Evolutionary conservation across 371 early-diverging fungal genomes (phyloP).

Genomic region (Rhizomucor miehei): DNA sequence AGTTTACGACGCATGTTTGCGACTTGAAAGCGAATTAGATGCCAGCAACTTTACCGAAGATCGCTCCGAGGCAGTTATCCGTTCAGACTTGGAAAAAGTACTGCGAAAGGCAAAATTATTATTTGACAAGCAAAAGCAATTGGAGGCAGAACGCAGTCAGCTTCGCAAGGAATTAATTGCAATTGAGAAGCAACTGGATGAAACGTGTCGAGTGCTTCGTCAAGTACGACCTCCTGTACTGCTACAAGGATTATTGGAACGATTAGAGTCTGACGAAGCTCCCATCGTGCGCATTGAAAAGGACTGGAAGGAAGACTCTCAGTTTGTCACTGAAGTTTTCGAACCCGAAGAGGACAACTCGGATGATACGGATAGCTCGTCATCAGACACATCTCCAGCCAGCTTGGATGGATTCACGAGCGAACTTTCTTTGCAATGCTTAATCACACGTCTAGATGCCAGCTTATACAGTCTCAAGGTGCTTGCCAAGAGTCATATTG

Average conservation of each 20-base stretch:
- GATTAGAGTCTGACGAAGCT: conserved; percentile 44
- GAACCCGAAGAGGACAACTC: conserved; percentile 17
- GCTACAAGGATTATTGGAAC: conserved; percentile 50
- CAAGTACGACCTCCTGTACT: conserved; percentile 52
- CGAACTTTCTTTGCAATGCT: conserved; percentile 34
- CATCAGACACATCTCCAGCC: neutral
- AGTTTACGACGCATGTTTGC: conserved; percentile 48
- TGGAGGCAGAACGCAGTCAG: conserved; percentile 26
- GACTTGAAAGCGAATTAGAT: conserved; percentile 37
- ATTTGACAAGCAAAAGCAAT: conserved; percentile 28
- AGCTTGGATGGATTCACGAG: conserved; percentile 23
- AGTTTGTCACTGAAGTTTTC: conserved; percentile 40
- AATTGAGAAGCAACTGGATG: conserved; percentile 31
- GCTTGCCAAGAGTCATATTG: conserved; percentile 36
- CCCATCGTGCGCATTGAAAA: conserved; percentile 33
- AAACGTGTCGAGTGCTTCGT: conserved; percentile 31
- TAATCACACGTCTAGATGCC: conserved; percentile 45
- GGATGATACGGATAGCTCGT: neutral
- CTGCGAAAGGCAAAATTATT: conserved; percentile 27
- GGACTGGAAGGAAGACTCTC: conserved; percentile 51
- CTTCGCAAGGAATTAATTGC: conserved; percentile 37
- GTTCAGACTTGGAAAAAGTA: conserved; percentile 29
- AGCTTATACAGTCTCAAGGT: conserved; percentile 61
- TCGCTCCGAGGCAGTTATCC: conserved; percentile 11
- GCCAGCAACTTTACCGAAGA: neutral